Base-by-base conservation (phyloP, 305 asterid genomes). In the Ilex paraguariensis region DNA sequence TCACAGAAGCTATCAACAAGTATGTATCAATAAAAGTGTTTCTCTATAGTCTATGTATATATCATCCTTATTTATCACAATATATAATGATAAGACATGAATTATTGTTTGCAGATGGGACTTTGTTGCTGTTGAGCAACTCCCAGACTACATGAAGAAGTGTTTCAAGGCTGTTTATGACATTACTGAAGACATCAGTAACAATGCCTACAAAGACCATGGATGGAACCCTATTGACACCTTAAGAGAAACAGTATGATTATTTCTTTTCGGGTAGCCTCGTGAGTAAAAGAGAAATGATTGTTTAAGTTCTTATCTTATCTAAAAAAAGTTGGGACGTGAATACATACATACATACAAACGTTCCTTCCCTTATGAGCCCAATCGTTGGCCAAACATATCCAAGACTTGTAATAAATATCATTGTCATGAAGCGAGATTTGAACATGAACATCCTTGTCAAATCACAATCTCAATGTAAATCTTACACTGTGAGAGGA, bases 111-210 rank as follows among this genome's bases (percentile, higher is more conserved):
- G 59, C 57, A 84, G 90, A 70, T 87, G 95, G 91, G 91, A 87
- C n/a, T 70, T 75, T 30, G 49, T n/a, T 12, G 73, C 73, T 5
- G 63, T 68, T 6, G 70, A 65, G 0, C 54, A 57, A 21, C 57
- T 87, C 42, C 95, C 95, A 2, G 76, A 81, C 12, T 79, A 79
- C 67, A 82, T 82, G 87, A 87, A 72, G 73, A 32, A 28, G 17
- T 72, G 85, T 70, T 80, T 80, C 58, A 77, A 58, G 72, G 77
- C 81, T 9, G 82, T 87, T 32, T 74, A 78, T 13, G 66, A 75
- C 46, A 67, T 79, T 54, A 74, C 82, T 15, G 68, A 82, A 54
- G 75, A 73, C 31, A 73, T 80, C 17, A 73, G 72, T 8, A 17
- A 12, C 31, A 62, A 54, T 28, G 63, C 80, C 17, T 61, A 10